Percentiles rank a stretch among this genome's conserved stretches.
phyloP scores from a whole-genome alignment of 495 filamentous ascomycete species.

The Neurospora africana region DNA sequence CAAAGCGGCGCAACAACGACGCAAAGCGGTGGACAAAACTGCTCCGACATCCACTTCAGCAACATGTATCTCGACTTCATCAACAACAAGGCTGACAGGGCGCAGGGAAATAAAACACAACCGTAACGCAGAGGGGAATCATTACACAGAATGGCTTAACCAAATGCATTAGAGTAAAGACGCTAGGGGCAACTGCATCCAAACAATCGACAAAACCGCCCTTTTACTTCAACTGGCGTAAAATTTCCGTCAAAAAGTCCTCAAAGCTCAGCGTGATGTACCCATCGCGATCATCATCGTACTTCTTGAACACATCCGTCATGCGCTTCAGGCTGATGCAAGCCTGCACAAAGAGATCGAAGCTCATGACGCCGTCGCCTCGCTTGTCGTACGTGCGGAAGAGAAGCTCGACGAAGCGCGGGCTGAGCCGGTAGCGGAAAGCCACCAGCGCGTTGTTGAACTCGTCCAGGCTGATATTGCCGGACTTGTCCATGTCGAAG shows the following conservation, averaged over 20 bases:
- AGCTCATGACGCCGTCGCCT: slow-evolving; percentile 64
- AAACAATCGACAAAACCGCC: not conserved
- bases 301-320: slow-evolving; percentile 99
- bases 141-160: not conserved
- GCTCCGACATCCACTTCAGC: not conserved
- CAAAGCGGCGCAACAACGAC: not conserved
- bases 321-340: slow-evolving; percentile 94
- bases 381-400: slow-evolving; percentile 58
- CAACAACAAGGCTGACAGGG: not conserved
- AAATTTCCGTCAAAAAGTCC: slow-evolving; percentile 60
- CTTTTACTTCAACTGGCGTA: slow-evolving; percentile 37
- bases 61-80: not conserved
- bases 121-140: not conserved
- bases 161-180: not conserved
- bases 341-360: slow-evolving; percentile 95
- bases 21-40: not conserved
- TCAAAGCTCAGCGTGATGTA: slow-evolving; percentile 78
- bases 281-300: slow-evolving; percentile 93
- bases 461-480: slow-evolving; percentile 76
- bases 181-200: not conserved
- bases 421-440: slow-evolving; percentile 86
- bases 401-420: slow-evolving; percentile 68
- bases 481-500: slow-evolving; percentile 81
- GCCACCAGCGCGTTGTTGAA: slow-evolving; percentile 86
- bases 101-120: not conserved